Conservation (phyloP, 177 flowering plant genomes). For the Tripterygium wilfordii region DNA sequence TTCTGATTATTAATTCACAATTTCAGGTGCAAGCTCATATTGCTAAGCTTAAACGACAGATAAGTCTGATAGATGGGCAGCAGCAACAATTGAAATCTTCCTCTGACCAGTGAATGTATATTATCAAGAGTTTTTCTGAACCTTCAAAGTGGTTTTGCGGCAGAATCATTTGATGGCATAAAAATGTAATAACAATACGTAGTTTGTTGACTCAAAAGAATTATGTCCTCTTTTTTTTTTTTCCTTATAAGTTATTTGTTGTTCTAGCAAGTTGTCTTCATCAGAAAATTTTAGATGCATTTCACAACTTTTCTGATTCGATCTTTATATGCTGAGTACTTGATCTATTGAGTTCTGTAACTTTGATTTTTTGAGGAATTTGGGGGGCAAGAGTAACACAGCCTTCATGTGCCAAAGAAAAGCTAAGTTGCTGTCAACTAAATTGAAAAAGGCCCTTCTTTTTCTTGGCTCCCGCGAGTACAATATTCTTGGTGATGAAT, state of each 20-base stretch:
- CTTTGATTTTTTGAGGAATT: constrained; percentile 15
- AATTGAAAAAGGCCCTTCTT: constrained; percentile 9
- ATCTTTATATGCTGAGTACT: no score
- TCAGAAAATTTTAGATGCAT: no score
- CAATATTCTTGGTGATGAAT: neutral
- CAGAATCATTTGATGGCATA: constrained; percentile 3
- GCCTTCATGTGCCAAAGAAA: constrained; percentile 50
- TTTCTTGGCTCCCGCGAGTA: neutral
- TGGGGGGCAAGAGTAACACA: constrained; percentile 63
- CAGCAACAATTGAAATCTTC: constrained; percentile 19
- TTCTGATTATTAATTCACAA: neutral
- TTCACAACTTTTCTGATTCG: no score
- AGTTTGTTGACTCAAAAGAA: neutral
- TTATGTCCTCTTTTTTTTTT: constrained; percentile 3
- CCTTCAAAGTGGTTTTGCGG: constrained; percentile 4
- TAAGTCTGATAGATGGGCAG: constrained; percentile 31
- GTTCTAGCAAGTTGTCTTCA: no score
- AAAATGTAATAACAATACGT: constrained; percentile 1
- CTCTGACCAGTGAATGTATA: constrained; percentile 20
- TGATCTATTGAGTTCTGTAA: no score
- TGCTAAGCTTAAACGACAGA: constrained; percentile 31
- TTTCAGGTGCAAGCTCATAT: constrained; percentile 42
- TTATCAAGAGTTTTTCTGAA: neutral
- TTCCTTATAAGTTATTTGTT: neutral
- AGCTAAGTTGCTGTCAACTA: constrained; percentile 31